Base-by-base conservation (phyloP, 352 stramenopile genomes). In the Phytophthora lateralis region DNA sequence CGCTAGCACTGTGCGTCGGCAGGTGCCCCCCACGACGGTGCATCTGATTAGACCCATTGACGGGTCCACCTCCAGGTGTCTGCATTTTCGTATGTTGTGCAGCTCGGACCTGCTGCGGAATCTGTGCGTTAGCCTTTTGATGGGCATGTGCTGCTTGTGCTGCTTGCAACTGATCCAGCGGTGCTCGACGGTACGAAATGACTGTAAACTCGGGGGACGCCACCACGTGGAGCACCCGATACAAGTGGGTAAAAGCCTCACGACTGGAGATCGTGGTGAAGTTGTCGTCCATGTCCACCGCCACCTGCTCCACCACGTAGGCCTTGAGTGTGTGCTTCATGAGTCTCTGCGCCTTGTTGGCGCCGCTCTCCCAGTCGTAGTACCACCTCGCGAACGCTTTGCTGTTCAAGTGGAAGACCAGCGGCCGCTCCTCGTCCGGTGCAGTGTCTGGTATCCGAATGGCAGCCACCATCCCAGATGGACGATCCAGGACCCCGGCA, bases 351-450 rank as follows among this genome's bases (percentile, higher is more conserved):
- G 80, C 80, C 53, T 88, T 90, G 44, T 80, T 91, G 21, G 80
- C 78, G 0, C 74, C 82, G 38, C 80, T 89, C 53, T 86, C 82
- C 82, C 82, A 91, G 49, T 89, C 76, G 55, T 90, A 91, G 53
- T 88, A 91, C 82, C 82, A 91, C 1, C 77, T 57, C 0, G 66
- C 67, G 42, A 73, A 71, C 10, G 75, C 56, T 43, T 81, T 76
- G 6, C 64, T 27, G 43, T 91, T 89, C 32, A 91, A 63, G 52
- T 89, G 66, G 49, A 80, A 91, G 17, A 84, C n/a, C 12, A 72
- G 45, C 14, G 62, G 50, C 21, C 70, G 69, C 6, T 63, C 37
- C 2, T 75, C 59, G 18, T 58, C 43, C 2, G 58, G 54, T 17
- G 63, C 11, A 18, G 45, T 24, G 24, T 44, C 56, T 1, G 52